Conservation (phyloP, 768 basidiomycete species). For the Boletus edulis region DNA sequence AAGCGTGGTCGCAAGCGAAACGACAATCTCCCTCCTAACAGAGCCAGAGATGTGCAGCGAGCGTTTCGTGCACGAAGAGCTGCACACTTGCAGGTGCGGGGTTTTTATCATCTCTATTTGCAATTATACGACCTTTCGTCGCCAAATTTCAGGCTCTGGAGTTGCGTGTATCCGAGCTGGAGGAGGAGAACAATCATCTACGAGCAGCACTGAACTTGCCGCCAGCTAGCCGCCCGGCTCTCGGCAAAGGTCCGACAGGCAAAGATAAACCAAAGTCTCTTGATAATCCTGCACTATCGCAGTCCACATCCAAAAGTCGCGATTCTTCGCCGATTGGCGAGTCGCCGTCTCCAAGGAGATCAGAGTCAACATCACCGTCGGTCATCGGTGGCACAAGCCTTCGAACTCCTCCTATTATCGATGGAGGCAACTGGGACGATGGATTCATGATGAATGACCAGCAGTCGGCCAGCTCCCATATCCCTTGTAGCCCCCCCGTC, state of each 20-base stretch:
- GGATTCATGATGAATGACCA: constrained; percentile 51
- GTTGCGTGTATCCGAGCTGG: constrained; percentile 74
- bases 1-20: constrained; percentile 84
- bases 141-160: constrained; percentile 64
- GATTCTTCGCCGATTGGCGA: constrained; percentile 66
- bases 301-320: constrained; percentile 49
- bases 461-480: constrained; percentile 31
- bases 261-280: constrained; percentile 71
- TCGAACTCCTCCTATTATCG: constrained; percentile 46
- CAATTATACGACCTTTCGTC: constrained; percentile 36
- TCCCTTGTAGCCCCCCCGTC: constrained; percentile 40
- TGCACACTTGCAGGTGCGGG: constrained; percentile 75
- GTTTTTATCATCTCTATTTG: constrained; percentile 36
- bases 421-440: constrained; percentile 54
- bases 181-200: constrained; percentile 77
- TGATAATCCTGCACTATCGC: constrained; percentile 33
- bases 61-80: constrained; percentile 88
- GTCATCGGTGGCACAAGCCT: constrained; percentile 28
- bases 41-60: constrained; percentile 85
- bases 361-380: constrained; percentile 35
- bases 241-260: constrained; percentile 85
- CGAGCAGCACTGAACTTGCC: constrained; percentile 72
- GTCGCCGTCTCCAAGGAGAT: constrained; percentile 42
- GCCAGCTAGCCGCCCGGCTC: constrained; percentile 64
- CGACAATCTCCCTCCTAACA: constrained; percentile 58